Evolutionary conservation across 352 stramenopile species (phyloP), one percentile per base, ranked within the genome.

Genomic region (Globisporangium alternatum): DNA sequence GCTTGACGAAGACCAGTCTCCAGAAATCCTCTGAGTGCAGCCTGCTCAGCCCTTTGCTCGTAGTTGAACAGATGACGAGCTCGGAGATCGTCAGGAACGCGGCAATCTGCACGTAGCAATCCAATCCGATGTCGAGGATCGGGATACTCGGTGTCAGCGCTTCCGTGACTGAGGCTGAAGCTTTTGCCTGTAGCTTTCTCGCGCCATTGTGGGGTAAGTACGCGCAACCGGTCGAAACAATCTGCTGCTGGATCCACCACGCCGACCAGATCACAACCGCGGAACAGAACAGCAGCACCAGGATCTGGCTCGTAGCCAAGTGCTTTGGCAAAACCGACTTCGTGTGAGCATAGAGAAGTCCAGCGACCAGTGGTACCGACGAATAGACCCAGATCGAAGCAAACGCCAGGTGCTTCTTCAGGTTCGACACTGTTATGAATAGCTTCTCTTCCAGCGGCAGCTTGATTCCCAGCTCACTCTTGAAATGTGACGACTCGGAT

Each of bases 191-290:
- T 2, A 60, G 9, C 30, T 62, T 58, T n/a, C 28, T 25, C 22
- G 5, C 7, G 25, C 30, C 21, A 3, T n/a, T 3, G 5, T 7
- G 10, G 10, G 33, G 30, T 3, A 56, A 9, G 12, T 35, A 21
- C 49, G 30, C 44, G 7, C 19, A 44, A 3, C 15, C 37, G 8
- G 49, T 56, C 7, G 63, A 62, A 30, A 84, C 39, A 28, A 85
- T 85, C n/a, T 78, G 77, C 12, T 77, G 67, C 55, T 83, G 77
- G 19, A 83, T 81, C 67, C 70, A 80, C 51, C 65, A 83, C 15
- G 77, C 74, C 13, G 64, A 76, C 15, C 53, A 62, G 5, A 86
- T 67, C 28, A 86, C 77, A 22, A 63, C 61, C 2, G 75, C 53
- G 0, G 72, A 81, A 56, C 71, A 81, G 21, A 80, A 41, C 4